Base-by-base conservation (phyloP, 2,329 filamentous ascomycete genomes). In the Arthrobotrys pseudoclavata region DNA sequence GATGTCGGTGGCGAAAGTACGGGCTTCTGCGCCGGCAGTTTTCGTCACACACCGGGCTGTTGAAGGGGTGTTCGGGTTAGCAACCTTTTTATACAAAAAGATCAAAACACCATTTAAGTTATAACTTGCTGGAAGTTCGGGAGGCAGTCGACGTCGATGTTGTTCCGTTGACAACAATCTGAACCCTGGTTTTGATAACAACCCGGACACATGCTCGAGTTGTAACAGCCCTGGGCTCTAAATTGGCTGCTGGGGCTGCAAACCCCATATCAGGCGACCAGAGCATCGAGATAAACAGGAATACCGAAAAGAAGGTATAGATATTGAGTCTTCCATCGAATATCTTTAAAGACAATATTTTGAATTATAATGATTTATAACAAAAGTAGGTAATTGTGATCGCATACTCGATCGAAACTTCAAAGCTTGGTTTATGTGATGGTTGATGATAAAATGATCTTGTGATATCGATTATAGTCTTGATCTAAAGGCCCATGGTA, bases 31-130 rank as follows among this genome's bases (percentile, higher is more conserved):
- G 20, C 57, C 60, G 24, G 20, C 68, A 3, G 68, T 55, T 24
- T 48, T 70, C n/a, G 68, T 70, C 5, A 47, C 37, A 45, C 68
- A 70, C 10, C 55, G 68, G 22, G 55, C 68, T 70, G 47, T 70
- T 34, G 34, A 37, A 7, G 24, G 15, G 37, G 12, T 3, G 12
- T 15, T 15, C 5, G 15, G 4, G 24, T 18, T 45, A 20, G 15
- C 20, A 45, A 15, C 15, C 4, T n/a, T 50, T 20, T 15, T 24
- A n/a, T 50, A 3, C 10, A 13, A 2, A 50, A 50, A 50, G 4
- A 50, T 24, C 12, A 40, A n/a, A 29, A 9, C 22, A 13, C 1
- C 15, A 20, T 24, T 10, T 52, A 9, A 47, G 5, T n/a, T n/a
- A 18, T 42, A 37, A 63, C 68, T 63, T 31, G 63, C 68, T 63